Conservation (phyloP, 306 rosid species). For the Cicer chorassanicum region DNA sequence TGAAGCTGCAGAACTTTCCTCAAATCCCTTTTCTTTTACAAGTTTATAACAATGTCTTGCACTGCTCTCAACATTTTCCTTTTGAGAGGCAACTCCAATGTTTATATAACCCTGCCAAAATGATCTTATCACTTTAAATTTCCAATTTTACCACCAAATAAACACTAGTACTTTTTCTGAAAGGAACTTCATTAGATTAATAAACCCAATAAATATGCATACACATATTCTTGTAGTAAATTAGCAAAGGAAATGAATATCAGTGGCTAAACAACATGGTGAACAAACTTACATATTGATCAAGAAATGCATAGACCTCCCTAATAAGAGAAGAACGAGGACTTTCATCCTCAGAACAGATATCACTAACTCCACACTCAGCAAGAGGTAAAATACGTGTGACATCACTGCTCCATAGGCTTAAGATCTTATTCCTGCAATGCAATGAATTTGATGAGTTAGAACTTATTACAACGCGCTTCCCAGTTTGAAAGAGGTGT, state of each 20-base stretch:
- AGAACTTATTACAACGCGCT: constrained; percentile 36
- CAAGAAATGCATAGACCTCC: constrained; percentile 91
- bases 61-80: constrained; percentile 65
- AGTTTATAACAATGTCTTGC: constrained; percentile 64
- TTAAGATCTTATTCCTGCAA: constrained; percentile 89
- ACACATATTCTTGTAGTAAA: constrained; percentile 20
- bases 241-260: constrained; percentile 36
- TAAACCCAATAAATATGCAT: background rate
- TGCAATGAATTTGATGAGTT: constrained; percentile 41
- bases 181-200: constrained; percentile 27
- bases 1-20: constrained; percentile 65
- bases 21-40: constrained; percentile 66
- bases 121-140: constrained; percentile 34
- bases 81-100: constrained; percentile 89
- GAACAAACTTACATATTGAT: constrained; percentile 83
- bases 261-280: constrained; percentile 20
- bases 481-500: constrained; percentile 1
- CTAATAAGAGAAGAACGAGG: constrained; percentile 68
- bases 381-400: constrained; percentile 87
- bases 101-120: constrained; percentile 93
- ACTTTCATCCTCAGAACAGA: constrained; percentile 59
- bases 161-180: background rate
- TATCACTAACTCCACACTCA: constrained; percentile 82
- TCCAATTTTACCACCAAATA: constrained; percentile 33
- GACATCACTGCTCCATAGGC: constrained; percentile 90